A percentile compares a stretch with the other conserved stretches of the same genome.
These are phyloP conservation scores for Trapa bicornis DNA, from an alignment of 345 rosid genomes.

Conservation along the genomic window DNA sequence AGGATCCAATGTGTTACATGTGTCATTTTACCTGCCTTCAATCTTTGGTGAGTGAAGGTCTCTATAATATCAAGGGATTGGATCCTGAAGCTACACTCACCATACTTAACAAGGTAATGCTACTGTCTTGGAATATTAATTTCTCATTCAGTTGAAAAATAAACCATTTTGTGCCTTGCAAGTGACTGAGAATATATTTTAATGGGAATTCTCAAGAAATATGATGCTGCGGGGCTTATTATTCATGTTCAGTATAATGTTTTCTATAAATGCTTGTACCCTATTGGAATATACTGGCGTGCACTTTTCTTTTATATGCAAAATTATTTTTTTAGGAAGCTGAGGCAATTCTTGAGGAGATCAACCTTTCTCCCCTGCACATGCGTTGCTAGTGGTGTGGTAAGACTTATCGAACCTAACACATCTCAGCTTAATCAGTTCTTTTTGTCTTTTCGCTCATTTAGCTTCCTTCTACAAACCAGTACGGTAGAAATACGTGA, in stretches of 20 bases:
- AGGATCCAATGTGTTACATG: too few species aligned
- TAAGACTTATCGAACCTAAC: constrained; percentile 21
- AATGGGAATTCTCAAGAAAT: background rate
- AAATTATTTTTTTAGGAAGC: constrained; percentile 45
- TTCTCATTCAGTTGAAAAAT: background rate
- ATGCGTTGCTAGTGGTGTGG: constrained; percentile 54
- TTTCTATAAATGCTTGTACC: too few species aligned
- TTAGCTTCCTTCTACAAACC: background rate
- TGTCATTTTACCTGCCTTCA: constrained; percentile 24
- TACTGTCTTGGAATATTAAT: background rate
- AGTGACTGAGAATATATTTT: background rate
- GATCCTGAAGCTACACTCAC: constrained; percentile 68
- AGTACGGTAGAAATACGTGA: background rate
- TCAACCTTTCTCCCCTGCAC: constrained; percentile 70
- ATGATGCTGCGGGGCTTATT: too few species aligned
- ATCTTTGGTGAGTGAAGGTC: constrained; percentile 69
- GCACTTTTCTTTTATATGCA: background rate
- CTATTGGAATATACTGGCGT: background rate
- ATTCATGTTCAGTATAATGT: too few species aligned
- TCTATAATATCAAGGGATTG: constrained; percentile 60
- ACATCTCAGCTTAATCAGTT: too few species aligned
- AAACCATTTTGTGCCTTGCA: background rate
- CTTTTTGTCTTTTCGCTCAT: background rate
- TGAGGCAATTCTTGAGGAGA: constrained; percentile 75
- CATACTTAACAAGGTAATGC: constrained; percentile 68